phyloP scores from a whole-genome alignment of 306 rosid species.

The Prinsepia uniflora region DNA sequence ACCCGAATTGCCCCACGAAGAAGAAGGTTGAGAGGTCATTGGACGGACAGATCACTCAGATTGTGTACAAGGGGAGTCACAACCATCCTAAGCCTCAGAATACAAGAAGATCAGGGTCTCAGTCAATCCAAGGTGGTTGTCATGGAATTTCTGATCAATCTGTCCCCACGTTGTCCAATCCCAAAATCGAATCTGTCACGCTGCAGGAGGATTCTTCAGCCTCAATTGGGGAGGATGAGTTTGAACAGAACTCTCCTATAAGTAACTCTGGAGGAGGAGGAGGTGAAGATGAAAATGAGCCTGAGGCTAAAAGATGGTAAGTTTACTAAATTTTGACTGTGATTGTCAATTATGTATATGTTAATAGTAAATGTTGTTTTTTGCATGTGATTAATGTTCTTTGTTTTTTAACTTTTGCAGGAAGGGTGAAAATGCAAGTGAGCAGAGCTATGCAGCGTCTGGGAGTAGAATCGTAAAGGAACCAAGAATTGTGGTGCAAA shows the following conservation, averaged over 20 bases:
- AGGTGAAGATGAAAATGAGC: constrained; percentile 52
- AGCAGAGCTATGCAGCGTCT: constrained; percentile 35
- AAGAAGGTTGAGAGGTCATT: constrained; percentile 83
- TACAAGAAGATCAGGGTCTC: constrained; percentile 49
- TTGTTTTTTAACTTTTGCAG: constrained; percentile 36
- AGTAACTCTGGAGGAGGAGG: constrained; percentile 50
- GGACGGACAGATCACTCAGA: constrained; percentile 89
- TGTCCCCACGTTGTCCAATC: constrained; percentile 38
- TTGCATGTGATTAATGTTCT: background rate
- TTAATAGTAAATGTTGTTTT: background rate
- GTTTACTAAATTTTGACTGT: background rate
- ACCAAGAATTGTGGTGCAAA: constrained; percentile 96
- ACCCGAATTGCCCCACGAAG: constrained; percentile 61
- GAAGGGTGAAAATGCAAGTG: constrained; percentile 69
- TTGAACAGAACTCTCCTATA: constrained; percentile 63
- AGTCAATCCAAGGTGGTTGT: constrained; percentile 40
- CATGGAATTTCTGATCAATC: constrained; percentile 59
- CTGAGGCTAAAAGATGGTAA: constrained; percentile 86
- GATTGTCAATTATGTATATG: background rate
- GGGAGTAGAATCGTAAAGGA: constrained; percentile 80
- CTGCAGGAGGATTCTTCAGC: constrained; percentile 70
- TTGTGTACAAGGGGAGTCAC: constrained; percentile 87
- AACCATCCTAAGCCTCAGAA: constrained; percentile 85
- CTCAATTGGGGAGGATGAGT: constrained; percentile 67
- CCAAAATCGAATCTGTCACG: constrained; percentile 30